phyloP scores from a whole-genome alignment of 2,329 filamentous ascomycete genomes.

The Colletotrichum caudatum region DNA sequence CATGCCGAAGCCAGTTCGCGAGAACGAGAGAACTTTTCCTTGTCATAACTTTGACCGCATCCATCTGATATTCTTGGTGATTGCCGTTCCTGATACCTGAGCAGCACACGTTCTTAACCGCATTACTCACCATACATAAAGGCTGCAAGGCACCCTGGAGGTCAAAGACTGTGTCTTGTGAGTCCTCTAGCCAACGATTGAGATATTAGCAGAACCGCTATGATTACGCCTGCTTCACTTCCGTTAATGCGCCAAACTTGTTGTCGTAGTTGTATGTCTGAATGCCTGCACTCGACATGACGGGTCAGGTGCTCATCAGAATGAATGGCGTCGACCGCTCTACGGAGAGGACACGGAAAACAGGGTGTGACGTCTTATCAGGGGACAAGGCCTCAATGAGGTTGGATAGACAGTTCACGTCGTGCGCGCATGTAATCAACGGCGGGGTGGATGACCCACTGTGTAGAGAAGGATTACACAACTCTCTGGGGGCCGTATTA shows the following conservation, averaged over 20 bases:
- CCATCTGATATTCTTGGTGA: neutral
- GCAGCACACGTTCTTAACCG: neutral
- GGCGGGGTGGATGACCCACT: neutral
- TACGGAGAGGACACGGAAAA: neutral
- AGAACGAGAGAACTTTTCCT: neutral
- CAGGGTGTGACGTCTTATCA: neutral
- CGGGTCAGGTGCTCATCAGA: neutral
- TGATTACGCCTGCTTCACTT: too few relatives aligned
- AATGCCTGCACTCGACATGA: too few relatives aligned
- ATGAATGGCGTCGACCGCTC: neutral
- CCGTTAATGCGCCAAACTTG: too few relatives aligned
- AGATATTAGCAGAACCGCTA: neutral
- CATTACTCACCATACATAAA: neutral
- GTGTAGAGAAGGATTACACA: conserved; percentile 5
- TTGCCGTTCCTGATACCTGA: neutral
- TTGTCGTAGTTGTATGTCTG: too few relatives aligned
- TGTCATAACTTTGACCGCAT: neutral
- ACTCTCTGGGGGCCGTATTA: conserved; percentile 18
- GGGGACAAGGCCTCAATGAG: neutral
- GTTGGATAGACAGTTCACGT: neutral
- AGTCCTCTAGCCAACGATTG: too few relatives aligned
- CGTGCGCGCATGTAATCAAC: conserved; percentile 9
- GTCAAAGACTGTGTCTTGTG: neutral
- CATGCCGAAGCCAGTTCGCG: neutral
- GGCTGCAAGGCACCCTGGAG: neutral